These are phyloP conservation scores for Haematococcus lacustris DNA, from an alignment of 139 green algal genomes.

Conservation along the genomic window DNA sequence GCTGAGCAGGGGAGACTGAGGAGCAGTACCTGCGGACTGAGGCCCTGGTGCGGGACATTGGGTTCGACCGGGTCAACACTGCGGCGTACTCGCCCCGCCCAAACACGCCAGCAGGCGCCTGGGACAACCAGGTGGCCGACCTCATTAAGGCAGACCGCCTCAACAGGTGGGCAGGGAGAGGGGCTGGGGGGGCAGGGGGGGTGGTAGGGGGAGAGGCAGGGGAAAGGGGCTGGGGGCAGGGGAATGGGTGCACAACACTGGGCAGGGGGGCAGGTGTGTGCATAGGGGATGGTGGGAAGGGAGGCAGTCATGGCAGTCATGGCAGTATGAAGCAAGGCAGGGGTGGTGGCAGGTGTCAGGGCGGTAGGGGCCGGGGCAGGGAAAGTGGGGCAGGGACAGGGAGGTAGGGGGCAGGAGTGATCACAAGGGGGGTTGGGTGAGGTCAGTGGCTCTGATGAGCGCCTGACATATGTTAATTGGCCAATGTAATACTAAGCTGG, in stretches of 20 bases:
- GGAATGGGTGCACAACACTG: too few species aligned
- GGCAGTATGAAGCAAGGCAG: not conserved
- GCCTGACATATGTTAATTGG: too few species aligned
- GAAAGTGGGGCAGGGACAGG: not conserved
- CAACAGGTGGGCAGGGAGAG: slow-evolving; percentile 45
- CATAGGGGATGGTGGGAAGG: not conserved
- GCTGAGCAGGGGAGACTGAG: slow-evolving; percentile 77
- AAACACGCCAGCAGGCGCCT: slow-evolving; percentile 84
- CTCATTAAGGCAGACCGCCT: slow-evolving; percentile 92
- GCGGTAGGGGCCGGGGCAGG: not conserved
- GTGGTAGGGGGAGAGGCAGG: too few species aligned
- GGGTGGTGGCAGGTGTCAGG: not conserved
- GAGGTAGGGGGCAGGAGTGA: too few species aligned
- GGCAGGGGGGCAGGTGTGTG: too few species aligned
- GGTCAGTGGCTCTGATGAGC: too few species aligned
- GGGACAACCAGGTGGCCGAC: slow-evolving; percentile 84
- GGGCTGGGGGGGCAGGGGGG: too few species aligned
- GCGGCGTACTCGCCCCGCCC: slow-evolving; percentile 80
- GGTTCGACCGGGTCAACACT: slow-evolving; percentile 96
- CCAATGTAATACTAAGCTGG: too few species aligned
- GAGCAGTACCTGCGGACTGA: slow-evolving; percentile 89
- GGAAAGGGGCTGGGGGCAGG: too few species aligned
- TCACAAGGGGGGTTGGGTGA: too few species aligned
- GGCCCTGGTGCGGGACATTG: slow-evolving; percentile 72
- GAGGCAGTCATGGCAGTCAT: not conserved